Conservation (phyloP, 2,329 filamentous ascomycete genomes). For the Fusarium sp. region DNA sequence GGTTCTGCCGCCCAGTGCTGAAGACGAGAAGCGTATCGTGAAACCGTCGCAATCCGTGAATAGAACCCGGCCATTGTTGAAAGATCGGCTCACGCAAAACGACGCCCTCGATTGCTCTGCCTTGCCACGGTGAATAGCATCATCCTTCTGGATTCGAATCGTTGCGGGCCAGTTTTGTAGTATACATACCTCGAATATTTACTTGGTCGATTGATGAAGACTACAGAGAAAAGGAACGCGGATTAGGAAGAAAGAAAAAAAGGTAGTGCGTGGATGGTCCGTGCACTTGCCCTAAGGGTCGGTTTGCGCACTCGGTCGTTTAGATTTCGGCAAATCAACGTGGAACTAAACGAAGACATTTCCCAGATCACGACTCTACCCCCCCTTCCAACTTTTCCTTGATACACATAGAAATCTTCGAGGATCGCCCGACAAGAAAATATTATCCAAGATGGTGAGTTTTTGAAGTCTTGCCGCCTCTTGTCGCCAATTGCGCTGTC, state of each 20-base stretch:
- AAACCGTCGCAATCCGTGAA: slow-evolving; percentile 28
- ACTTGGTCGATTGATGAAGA: slow-evolving; percentile 40
- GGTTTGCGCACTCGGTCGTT: slow-evolving; percentile 44
- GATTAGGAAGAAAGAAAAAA: slow-evolving; percentile 11
- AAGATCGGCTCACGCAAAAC: slow-evolving; percentile 36
- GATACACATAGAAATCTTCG: slow-evolving; percentile 64
- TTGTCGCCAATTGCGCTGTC: slow-evolving; percentile 31
- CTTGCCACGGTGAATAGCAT: slow-evolving; percentile 63
- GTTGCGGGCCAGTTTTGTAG: slow-evolving; percentile 47
- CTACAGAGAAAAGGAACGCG: slow-evolving; percentile 40
- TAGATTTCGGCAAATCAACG: slow-evolving; percentile 51
- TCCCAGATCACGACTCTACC: slow-evolving; percentile 45
- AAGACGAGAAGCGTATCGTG: slow-evolving; percentile 71
- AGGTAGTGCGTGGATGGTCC: slow-evolving; percentile 46
- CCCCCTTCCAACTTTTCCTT: slow-evolving; percentile 41
- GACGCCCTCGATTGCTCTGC: slow-evolving; percentile 66
- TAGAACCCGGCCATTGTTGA: slow-evolving; percentile 18
- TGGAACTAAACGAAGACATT: slow-evolving; percentile 45
- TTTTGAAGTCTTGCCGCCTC: slow-evolving; percentile 4
- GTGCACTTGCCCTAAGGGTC: slow-evolving; percentile 56
- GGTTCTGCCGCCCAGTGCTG: slow-evolving; percentile 77
- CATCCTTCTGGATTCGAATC: slow-evolving; percentile 50
- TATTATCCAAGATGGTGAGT: slow-evolving; percentile 69
- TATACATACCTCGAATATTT: slow-evolving; percentile 58
- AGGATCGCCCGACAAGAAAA: slow-evolving; percentile 72